Conservation (phyloP, 345 rosid species). For the Syzygium aromaticum region DNA sequence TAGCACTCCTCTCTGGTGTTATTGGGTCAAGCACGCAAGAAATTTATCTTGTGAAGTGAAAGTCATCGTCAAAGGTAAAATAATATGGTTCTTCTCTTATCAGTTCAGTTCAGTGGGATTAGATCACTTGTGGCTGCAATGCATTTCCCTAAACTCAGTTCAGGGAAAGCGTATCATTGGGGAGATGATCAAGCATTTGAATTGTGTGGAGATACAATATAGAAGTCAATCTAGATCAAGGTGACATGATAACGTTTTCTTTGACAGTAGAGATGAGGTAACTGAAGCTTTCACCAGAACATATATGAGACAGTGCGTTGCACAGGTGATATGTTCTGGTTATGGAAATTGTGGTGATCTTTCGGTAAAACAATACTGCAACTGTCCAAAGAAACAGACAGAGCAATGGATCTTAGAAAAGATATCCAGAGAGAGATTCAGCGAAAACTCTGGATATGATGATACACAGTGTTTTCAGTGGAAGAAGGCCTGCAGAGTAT, state of each 20-base stretch:
- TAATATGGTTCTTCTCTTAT: background rate
- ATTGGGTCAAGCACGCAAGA: background rate
- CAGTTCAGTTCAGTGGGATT: background rate
- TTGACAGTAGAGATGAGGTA: background rate
- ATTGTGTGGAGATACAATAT: background rate
- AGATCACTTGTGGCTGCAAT: background rate
- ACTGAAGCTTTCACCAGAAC: background rate
- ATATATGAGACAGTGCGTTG: rapidly evolving
- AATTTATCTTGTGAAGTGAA: background rate
- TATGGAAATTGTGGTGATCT: background rate
- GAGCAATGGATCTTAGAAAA: background rate
- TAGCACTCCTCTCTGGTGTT: background rate
- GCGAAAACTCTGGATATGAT: background rate
- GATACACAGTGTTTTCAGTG: background rate
- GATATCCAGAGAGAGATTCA: background rate
- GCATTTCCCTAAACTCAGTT: background rate
- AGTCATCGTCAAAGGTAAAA: background rate
- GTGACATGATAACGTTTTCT: background rate
- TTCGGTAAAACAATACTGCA: background rate
- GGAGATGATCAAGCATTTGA: background rate
- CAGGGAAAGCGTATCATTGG: background rate
- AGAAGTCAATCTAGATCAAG: background rate
- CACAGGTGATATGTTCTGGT: background rate
- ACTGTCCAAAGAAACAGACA: background rate
- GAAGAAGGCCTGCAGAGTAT: background rate